phyloP scores from a whole-genome alignment of 129 eudicot species.

The Chrysanthemum lavandulifolium region DNA sequence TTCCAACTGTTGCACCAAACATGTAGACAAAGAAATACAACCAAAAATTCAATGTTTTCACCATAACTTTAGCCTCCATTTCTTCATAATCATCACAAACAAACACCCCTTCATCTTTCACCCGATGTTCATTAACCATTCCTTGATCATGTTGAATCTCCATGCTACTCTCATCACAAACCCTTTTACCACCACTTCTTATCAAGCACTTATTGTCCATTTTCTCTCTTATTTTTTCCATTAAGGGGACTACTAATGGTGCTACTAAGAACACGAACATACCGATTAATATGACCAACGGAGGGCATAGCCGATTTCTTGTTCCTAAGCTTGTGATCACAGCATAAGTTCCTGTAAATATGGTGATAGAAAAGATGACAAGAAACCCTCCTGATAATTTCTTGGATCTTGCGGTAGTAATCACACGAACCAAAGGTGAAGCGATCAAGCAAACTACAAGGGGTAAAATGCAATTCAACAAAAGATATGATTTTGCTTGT shows the following conservation, averaged over 20 bases:
- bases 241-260: constrained; percentile 59
- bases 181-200: constrained; percentile 37
- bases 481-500: constrained; percentile 52
- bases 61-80: constrained; percentile 52
- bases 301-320: constrained; percentile 7
- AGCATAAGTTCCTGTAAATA: constrained; percentile 60
- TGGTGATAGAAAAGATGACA: constrained; percentile 49
- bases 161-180: constrained; percentile 29
- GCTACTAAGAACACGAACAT: constrained; percentile 47
- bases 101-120: constrained; percentile 26
- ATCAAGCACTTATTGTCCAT: constrained; percentile 56
- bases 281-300: constrained; percentile 34
- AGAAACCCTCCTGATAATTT: constrained; percentile 49
- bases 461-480: constrained; percentile 69
- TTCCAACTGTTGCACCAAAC: constrained; percentile 85
- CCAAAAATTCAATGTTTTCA: constrained; percentile 78
- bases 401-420: constrained; percentile 33
- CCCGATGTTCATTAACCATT: constrained; percentile 25
- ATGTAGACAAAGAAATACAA: constrained; percentile 72
- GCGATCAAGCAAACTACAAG: constrained; percentile 46
- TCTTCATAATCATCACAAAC: constrained; percentile 33
- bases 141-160: constrained; percentile 19
- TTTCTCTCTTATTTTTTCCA: constrained; percentile 47
- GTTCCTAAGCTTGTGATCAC: constrained; percentile 50
- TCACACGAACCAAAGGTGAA: constrained; percentile 47